phyloP scores from a whole-genome alignment of 768 basidiomycete species.

The Lentinula aciculospora region DNA sequence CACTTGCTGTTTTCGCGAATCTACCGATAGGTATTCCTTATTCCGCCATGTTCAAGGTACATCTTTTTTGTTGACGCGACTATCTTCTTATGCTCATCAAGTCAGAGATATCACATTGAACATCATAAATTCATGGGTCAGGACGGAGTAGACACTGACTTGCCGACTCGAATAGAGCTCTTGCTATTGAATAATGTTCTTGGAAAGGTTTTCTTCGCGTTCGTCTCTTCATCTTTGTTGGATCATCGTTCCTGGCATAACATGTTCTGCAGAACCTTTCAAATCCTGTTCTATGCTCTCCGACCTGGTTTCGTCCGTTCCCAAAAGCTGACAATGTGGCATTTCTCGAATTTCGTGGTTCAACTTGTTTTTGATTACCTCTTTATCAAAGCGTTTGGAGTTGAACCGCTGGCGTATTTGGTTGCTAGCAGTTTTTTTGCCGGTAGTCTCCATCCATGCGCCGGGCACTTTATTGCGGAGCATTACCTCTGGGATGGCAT shows the following conservation, averaged over 20 bases:
- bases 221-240: conserved; percentile 22
- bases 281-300: conserved; percentile 96
- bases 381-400: conserved; percentile 43
- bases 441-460: conserved; percentile 91
- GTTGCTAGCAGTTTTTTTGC: conserved; percentile 92
- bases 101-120: conserved; percentile 86
- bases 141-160: conserved; percentile 93
- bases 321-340: conserved; percentile 81
- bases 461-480: conserved; percentile 97
- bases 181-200: conserved; percentile 89
- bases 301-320: conserved; percentile 89
- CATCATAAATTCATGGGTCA: conserved; percentile 96
- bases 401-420: conserved; percentile 67
- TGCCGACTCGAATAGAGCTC: conserved; percentile 84
- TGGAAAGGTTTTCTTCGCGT: conserved; percentile 98
- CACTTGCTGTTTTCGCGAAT: conserved; percentile 87
- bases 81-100: not conserved
- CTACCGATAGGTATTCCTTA: conserved; percentile 94
- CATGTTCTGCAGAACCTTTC: conserved; percentile 70
- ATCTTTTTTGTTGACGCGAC: conserved; percentile 7
- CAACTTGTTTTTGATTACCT: conserved; percentile 72
- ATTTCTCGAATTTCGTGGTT: conserved; percentile 65
- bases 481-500: conserved; percentile 93
- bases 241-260: not conserved
- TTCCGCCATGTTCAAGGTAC: conserved; percentile 89